Percentiles rank a stretch among this genome's conserved stretches.
These are phyloP conservation scores for Rhizopogon rudus DNA, from an alignment of 768 basidiomycete species.

Conservation along the genomic window DNA sequence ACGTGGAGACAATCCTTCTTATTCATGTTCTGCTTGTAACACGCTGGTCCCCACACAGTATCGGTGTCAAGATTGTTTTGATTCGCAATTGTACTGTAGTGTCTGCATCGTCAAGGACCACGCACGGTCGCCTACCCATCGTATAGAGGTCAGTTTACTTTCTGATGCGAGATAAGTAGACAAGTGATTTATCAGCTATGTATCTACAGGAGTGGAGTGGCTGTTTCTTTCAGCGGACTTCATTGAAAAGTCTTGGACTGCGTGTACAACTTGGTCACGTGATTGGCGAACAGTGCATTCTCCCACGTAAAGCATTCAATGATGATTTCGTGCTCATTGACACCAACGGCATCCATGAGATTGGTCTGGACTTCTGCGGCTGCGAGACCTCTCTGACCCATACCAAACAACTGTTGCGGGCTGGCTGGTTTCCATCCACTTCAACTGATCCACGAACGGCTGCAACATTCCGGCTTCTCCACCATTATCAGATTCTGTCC, in stretches of 20 bases:
- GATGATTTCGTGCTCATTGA: constrained; percentile 17
- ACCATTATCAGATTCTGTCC: constrained; percentile 26
- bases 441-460: constrained; percentile 21
- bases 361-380: constrained; percentile 25
- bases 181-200: too few species aligned
- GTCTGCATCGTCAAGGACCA: constrained; percentile 9
- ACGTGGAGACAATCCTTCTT: background rate
- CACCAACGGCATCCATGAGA: constrained; percentile 21
- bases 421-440: constrained; percentile 27
- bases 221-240: constrained; percentile 6
- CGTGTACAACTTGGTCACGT: constrained; percentile 18
- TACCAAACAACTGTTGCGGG: constrained; percentile 28
- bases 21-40: background rate
- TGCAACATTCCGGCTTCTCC: constrained; percentile 24
- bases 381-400: constrained; percentile 21
- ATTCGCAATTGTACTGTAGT: background rate
- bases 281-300: constrained; percentile 7
- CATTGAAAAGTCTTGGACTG: constrained; percentile 14
- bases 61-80: constrained; percentile 11
- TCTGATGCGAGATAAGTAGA: too few species aligned
- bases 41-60: background rate
- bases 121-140: constrained; percentile 9
- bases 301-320: background rate
- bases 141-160: constrained; percentile 7
- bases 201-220: constrained; percentile 14